phyloP scores from a whole-genome alignment of 257 asterid species.

The Solanum chiquidenum region DNA sequence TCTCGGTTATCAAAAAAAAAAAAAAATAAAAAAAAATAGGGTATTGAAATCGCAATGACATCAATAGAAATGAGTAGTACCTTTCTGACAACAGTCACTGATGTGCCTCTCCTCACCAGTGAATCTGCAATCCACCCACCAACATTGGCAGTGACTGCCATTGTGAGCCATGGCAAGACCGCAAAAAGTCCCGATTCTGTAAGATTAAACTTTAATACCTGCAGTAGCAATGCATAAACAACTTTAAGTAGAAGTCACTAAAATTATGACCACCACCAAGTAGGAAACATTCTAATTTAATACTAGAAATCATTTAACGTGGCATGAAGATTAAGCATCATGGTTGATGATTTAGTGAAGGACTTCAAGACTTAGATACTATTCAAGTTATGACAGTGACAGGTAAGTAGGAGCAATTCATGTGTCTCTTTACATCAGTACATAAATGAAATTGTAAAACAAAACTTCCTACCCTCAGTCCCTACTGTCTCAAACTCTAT shows the following conservation, averaged over 20 bases:
- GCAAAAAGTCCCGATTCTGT: constrained; percentile 65
- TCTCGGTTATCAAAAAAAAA: no score
- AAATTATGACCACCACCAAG: neutral
- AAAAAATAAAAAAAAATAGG: neutral
- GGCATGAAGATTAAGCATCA: neutral
- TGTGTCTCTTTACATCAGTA: neutral
- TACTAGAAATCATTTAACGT: neutral
- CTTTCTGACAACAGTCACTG: constrained; percentile 77
- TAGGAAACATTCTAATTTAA: neutral
- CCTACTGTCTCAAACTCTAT: neutral
- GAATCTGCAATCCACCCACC: constrained; percentile 97
- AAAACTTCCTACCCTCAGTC: neutral
- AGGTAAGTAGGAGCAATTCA: neutral
- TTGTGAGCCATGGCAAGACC: constrained; percentile 87
- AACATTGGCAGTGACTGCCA: constrained; percentile 77
- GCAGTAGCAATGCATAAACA: constrained; percentile 9
- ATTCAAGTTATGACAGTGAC: neutral
- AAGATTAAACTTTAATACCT: constrained; percentile 87
- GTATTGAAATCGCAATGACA: neutral
- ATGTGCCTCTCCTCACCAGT: constrained; percentile 71
- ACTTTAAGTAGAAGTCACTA: neutral
- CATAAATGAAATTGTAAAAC: neutral
- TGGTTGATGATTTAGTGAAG: neutral
- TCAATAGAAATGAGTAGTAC: constrained; percentile 14
- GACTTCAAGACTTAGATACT: neutral